Base-by-base conservation (phyloP, 2,329 filamentous ascomycete genomes). In the Fusarium lateritium region DNA sequence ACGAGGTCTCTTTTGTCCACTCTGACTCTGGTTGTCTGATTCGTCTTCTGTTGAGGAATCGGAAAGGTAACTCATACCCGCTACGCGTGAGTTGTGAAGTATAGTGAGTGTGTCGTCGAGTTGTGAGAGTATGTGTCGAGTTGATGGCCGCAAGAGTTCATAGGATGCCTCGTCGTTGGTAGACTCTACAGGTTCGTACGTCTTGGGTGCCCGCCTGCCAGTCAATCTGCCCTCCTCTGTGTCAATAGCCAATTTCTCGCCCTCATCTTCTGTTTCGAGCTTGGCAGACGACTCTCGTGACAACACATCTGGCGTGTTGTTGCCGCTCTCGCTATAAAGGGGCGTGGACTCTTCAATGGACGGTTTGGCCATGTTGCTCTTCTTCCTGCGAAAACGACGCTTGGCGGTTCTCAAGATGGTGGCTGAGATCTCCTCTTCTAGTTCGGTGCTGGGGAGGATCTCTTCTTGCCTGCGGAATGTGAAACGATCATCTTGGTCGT, bases 371-470 rank as follows among this genome's bases (percentile, higher is more conserved):
- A 70, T 60, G 39, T 62, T 70, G 17, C 49, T 51, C 51, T 70
- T 73, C 42, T 76, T 69, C 53, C 69, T 73, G 19, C 64, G 67
- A 65, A 92, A 94, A 38, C 81, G 86, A 69, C 91, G 85, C 75
- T 92, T 94, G 1, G 93, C 92, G 19, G 84, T 79, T 46, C 87
- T 87, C 63, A 94, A 74, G 28, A 93, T 88, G 2, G 85, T 76
- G 0, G 92, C 93, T 13, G 89, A 83, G 5, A 97, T 74, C 49
- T 90, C 86, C 49, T 95, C 92, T 72, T 92, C 89, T 36, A 98
- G 75, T 22, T 87, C 85, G 1, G 83, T 81, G 67, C 91, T 91
- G 3, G 89, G 86, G 52, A 83, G 80, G 19, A 76, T 76, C 28
- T 77, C 75, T 33, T 83, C 78, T 21, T 75, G 75, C 59, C 78